Conservation (phyloP, 2,329 filamentous ascomycete genomes). For the Fusarium lateritium region DNA sequence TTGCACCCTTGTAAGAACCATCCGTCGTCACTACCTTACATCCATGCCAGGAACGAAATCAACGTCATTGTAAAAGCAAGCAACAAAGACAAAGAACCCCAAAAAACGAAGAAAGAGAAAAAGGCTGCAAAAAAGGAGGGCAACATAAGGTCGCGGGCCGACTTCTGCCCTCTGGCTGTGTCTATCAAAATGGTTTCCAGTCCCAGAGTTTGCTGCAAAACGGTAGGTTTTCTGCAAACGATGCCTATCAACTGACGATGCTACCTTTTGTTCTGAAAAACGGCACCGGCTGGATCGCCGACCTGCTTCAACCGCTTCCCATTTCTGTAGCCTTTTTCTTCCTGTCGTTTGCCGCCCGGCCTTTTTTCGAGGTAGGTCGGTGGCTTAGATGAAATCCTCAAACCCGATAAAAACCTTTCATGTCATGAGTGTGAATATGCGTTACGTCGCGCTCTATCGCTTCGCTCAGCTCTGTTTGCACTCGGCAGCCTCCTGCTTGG, state of each 20-base stretch:
- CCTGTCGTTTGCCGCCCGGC: slow-evolving; percentile 42
- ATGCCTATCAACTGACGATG: slow-evolving; percentile 51
- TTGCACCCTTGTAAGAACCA: slow-evolving; percentile 44
- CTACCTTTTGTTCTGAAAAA: slow-evolving; percentile 47
- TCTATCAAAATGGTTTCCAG: slow-evolving; percentile 49
- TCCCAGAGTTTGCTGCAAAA: slow-evolving; percentile 47
- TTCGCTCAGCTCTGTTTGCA: slow-evolving; percentile 90
- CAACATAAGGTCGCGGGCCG: slow-evolving; percentile 46
- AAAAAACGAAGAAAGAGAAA: slow-evolving; percentile 44
- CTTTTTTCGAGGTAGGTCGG: slow-evolving; percentile 39
- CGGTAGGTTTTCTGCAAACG: slow-evolving; percentile 42
- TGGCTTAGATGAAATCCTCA: slow-evolving; percentile 46
- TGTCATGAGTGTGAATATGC: slow-evolving; percentile 45
- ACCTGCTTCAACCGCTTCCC: slow-evolving; percentile 48
- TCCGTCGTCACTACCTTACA: slow-evolving; percentile 48
- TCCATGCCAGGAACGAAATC: slow-evolving; percentile 46
- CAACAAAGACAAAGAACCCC: slow-evolving; percentile 41
- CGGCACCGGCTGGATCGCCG: slow-evolving; percentile 47
- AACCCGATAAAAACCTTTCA: slow-evolving; percentile 45
- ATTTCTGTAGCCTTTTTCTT: slow-evolving; percentile 50
- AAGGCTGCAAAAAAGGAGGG: slow-evolving; percentile 45
- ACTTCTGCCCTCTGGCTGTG: slow-evolving; percentile 49
- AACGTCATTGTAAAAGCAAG: slow-evolving; percentile 36
- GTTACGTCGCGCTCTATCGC: slow-evolving; percentile 54
- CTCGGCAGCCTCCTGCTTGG: slow-evolving; percentile 93